A percentile compares a stretch with the other conserved stretches of the same genome.
Evolutionary conservation across 768 basidiomycete genomes (phyloP).

Genomic region (Suillus sp.): DNA sequence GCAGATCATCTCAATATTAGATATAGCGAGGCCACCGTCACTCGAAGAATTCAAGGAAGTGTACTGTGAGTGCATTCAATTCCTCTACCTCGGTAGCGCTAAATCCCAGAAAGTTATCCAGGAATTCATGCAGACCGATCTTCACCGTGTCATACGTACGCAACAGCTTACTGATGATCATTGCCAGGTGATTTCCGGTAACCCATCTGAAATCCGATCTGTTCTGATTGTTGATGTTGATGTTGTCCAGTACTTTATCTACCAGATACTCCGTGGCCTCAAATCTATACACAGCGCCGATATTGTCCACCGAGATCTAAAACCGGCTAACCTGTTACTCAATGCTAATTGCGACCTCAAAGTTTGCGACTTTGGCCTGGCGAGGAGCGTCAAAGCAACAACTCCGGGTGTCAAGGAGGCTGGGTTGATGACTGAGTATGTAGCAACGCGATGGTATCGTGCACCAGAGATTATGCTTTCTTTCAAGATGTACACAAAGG

Average conservation of each 20-base stretch:
- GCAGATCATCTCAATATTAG: constrained; percentile 90
- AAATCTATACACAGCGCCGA: constrained; percentile 90
- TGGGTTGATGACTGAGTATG: constrained; percentile 80
- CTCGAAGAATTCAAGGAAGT: constrained; percentile 84
- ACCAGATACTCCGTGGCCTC: constrained; percentile 82
- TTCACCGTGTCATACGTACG: constrained; percentile 90
- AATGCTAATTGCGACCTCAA: constrained; percentile 91
- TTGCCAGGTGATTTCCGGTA: constrained; percentile 54
- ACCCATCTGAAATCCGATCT: background rate
- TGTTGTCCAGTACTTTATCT: constrained; percentile 65
- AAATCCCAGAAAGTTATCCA: constrained; percentile 59
- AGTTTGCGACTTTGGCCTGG: constrained; percentile 88
- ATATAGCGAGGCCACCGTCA: constrained; percentile 81
- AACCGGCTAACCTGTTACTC: constrained; percentile 85
- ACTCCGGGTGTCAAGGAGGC: constrained; percentile 59
- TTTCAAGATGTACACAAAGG: constrained; percentile 87
- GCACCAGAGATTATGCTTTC: constrained; percentile 95
- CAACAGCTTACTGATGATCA: constrained; percentile 92
- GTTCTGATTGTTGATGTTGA: constrained; percentile 14
- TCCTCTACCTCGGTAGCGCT: constrained; percentile 4
- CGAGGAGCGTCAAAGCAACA: constrained; percentile 60
- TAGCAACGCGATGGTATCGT: constrained; percentile 92
- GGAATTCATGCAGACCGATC: constrained; percentile 88
- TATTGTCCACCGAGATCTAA: constrained; percentile 77
- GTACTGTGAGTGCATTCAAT: constrained; percentile 55